Conservation (phyloP, 1,284 basidiomycete genomes). For the Trichosporon sp. region DNA sequence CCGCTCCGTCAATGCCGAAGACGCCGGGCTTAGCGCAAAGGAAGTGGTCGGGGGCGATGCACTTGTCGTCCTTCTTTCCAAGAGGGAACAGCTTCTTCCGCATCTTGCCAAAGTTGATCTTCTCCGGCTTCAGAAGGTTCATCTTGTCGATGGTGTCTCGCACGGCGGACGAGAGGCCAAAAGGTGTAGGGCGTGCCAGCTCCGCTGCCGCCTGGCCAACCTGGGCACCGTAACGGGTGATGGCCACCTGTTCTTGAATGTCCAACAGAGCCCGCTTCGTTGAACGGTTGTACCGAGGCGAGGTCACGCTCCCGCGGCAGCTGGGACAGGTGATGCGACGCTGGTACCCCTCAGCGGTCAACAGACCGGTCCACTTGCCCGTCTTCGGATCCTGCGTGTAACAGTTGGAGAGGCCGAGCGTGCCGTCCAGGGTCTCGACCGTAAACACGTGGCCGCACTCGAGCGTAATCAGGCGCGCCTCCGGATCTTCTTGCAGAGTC, state of each 20-base stretch:
- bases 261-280: conserved; percentile 61
- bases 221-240: conserved; percentile 32
- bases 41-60: neutral
- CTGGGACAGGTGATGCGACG: conserved; percentile 57
- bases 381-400: conserved; percentile 47
- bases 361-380: conserved; percentile 51
- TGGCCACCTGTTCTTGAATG: conserved; percentile 61
- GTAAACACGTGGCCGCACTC: conserved; percentile 65
- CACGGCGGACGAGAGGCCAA: too few species aligned
- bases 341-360: conserved; percentile 52
- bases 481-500: conserved; percentile 51
- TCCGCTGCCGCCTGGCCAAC: neutral
- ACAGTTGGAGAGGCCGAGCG: conserved; percentile 56
- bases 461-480: conserved; percentile 59
- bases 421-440: conserved; percentile 64
- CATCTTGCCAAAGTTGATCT: neutral
- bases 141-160: too few species aligned
- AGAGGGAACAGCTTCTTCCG: neutral
- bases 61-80: neutral
- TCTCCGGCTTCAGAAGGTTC: too few species aligned
- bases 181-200: neutral
- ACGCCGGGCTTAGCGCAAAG: neutral
- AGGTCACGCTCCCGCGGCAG: conserved; percentile 56
- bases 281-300: conserved; percentile 59
- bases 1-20: conserved; percentile 6